These are phyloP conservation scores for Cyamopsis tetragonoloba DNA, from an alignment of 306 rosid genomes.

Conservation along the genomic window DNA sequence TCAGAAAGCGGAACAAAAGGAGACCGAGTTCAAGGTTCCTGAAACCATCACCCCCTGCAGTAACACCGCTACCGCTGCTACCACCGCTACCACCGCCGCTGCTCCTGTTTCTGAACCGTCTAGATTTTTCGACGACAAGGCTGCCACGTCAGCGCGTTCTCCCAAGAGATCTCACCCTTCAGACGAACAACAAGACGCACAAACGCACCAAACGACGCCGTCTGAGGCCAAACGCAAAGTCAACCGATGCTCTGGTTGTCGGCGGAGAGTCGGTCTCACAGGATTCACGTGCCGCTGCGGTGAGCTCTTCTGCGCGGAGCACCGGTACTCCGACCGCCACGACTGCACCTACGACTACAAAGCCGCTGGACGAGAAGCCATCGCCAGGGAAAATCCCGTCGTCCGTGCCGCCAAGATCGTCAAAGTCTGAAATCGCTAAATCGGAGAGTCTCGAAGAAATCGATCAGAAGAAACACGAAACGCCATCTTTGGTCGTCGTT, in stretches of 20 bases:
- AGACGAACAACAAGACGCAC: neutral
- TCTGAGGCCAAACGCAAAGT: conserved; percentile 51
- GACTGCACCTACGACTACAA: conserved; percentile 91
- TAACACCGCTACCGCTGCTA: conserved; percentile 40
- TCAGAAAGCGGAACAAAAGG: conserved; percentile 74
- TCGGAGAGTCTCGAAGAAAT: neutral
- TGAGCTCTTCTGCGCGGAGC: conserved; percentile 79
- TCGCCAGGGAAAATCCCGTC: conserved; percentile 92
- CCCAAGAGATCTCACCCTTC: conserved; percentile 36
- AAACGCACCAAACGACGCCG: neutral
- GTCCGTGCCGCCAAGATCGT: conserved; percentile 82
- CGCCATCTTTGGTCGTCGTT: neutral
- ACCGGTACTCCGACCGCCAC: conserved; percentile 94
- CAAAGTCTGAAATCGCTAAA: conserved; percentile 49
- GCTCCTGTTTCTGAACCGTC: conserved; percentile 29
- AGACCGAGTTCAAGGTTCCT: conserved; percentile 80
- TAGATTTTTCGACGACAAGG: conserved; percentile 31
- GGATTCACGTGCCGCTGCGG: conserved; percentile 97
- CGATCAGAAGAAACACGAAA: neutral
- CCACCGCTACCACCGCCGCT: conserved; percentile 51
- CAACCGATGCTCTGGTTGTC: conserved; percentile 84
- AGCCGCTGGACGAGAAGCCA: conserved; percentile 79
- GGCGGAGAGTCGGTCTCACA: conserved; percentile 73
- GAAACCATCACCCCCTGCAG: conserved; percentile 62
- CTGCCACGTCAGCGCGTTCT: conserved; percentile 34